phyloP scores from a whole-genome alignment of 257 asterid species.

The Nyctanthes arbortristis region DNA sequence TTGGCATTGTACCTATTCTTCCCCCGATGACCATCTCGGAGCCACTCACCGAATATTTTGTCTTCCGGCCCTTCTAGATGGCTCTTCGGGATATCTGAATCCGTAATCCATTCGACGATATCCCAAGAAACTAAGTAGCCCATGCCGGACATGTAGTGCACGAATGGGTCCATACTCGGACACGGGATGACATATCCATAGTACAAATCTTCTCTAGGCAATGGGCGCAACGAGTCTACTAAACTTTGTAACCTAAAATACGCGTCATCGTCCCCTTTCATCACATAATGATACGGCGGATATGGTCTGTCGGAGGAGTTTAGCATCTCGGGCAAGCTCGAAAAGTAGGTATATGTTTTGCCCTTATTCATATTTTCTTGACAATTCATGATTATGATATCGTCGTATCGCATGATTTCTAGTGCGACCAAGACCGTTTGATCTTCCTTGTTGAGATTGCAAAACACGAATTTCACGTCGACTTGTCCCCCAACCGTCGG shows the following conservation, averaged over 20 bases:
- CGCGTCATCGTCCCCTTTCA: constrained; percentile 88
- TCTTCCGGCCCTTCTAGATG: constrained; percentile 81
- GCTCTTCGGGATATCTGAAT: constrained; percentile 63
- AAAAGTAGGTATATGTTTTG: constrained; percentile 75
- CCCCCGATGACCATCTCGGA: constrained; percentile 67
- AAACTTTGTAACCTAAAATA: constrained; percentile 64
- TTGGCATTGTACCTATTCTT: constrained; percentile 81
- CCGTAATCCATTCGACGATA: constrained; percentile 76
- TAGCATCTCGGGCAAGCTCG: constrained; percentile 66
- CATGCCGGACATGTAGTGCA: constrained; percentile 95
- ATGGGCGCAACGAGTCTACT: constrained; percentile 55
- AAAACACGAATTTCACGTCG: constrained; percentile 78
- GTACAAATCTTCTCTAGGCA: constrained; percentile 72
- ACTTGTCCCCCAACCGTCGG: constrained; percentile 49
- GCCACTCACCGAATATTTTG: constrained; percentile 75
- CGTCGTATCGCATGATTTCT: constrained; percentile 81
- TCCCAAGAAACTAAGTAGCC: constrained; percentile 93
- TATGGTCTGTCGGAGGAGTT: constrained; percentile 27
- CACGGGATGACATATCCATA: constrained; percentile 90
- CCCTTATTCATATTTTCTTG: constrained; percentile 89
- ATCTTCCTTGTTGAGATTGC: constrained; percentile 93
- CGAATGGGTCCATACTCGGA: constrained; percentile 82
- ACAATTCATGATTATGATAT: constrained; percentile 79
- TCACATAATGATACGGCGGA: constrained; percentile 82
- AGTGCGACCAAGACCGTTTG: constrained; percentile 75